Evolutionary conservation across 805 yeast genomes (phyloP).

Genomic region (Saturnispora mendoncae): DNA sequence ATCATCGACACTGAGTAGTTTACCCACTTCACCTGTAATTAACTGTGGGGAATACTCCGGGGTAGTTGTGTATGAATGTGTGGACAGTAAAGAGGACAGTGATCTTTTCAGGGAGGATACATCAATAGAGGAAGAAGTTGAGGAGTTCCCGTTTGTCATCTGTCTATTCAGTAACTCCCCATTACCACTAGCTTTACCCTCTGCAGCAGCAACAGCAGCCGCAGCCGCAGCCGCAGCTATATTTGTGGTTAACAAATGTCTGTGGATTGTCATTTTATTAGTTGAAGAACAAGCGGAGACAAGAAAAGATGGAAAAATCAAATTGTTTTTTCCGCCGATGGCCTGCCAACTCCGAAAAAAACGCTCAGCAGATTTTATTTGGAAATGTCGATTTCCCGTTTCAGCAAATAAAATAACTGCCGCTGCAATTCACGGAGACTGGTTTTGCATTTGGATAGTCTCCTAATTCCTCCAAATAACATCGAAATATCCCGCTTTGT

Average conservation of each 20-base stretch:
- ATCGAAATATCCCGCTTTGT: conserved; percentile 3
- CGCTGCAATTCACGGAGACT: conserved; percentile 15
- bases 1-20: conserved; percentile 18
- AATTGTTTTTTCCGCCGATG: not conserved
- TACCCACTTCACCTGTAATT: conserved; percentile 25
- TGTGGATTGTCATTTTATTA: not conserved
- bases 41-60: conserved; percentile 27
- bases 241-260: conserved; percentile 1
- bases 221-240: too few relatives aligned
- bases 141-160: too few relatives aligned
- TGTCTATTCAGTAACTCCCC: too few relatives aligned
- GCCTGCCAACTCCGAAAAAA: conserved; percentile 4
- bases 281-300: not conserved
- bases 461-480: conserved; percentile 1
- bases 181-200: too few relatives aligned
- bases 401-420: conserved; percentile 11
- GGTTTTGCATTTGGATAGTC: too few relatives aligned
- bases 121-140: not conserved
- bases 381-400: conserved; percentile 10
- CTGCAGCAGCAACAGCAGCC: too few relatives aligned
- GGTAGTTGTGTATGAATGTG: conserved; percentile 17
- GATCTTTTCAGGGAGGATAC: conserved; percentile 13
- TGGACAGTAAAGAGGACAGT: conserved; percentile 19
- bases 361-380: conserved; percentile 4
- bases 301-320: not conserved